Base-by-base conservation (phyloP, 2,329 filamentous ascomycete species). In the Hypoxylon rubiginosum region DNA sequence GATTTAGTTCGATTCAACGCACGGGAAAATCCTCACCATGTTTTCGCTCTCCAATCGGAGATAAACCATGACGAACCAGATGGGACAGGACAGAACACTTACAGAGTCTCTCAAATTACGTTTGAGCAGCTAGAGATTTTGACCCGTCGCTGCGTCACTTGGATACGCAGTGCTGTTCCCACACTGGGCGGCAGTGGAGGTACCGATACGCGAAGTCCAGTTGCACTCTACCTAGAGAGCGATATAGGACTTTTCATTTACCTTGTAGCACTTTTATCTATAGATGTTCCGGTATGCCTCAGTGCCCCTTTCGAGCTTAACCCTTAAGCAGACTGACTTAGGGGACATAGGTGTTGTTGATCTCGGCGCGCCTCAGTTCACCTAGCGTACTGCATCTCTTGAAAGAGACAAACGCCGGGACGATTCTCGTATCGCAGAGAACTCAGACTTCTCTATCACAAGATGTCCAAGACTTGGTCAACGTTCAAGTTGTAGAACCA, bases 341-440 rank as follows among this genome's bases (percentile, higher is more conserved):
- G 4, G 28, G 8, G 9, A 19, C 19, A 45, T 26, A 70, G 67
- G 58, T 70, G 30, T 49, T 73, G 5, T 52, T 75, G 7, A 64
- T 75, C 13, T 75, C 74, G 0, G 69, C 72, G 15, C 62, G 74
- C 24, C 62, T 75, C 2, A 70, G 66, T 28, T 48, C 67, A 15
- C 45, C 63, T 7, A 68, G 61, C 24, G 59, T 71, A 15, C 30
- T 48, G 21, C 69, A 71, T 60, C 56, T 71, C 3, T 26, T 71
- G 19, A 32, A 61, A 34, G 53, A 70, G 48, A 68, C 69, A 13
- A 41, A 52, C 9, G 60, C 69, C 4, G 19, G 17, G 11, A 57
- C 51, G 41, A 55, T 71, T 1, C 49, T 70, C 7, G 68, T 67
- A 13, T 60, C 69, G n/a, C 62, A 51, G 39, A 52, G 60, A 55